phyloP scores from a whole-genome alignment of 192 early-diverging fungal genomes.

The Backusella circina region DNA sequence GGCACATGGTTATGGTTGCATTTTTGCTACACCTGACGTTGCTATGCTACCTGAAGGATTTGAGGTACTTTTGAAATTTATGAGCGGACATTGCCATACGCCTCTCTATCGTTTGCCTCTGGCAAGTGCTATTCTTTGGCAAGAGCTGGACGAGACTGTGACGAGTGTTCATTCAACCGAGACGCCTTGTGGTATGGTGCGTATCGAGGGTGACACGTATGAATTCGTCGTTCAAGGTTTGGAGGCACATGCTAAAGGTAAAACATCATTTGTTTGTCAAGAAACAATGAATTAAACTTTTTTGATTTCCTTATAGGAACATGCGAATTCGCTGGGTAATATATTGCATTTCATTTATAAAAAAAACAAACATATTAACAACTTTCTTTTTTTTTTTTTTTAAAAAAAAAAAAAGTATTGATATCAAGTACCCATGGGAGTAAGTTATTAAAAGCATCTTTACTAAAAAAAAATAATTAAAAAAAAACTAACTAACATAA shows the following conservation, averaged over 20 bases:
- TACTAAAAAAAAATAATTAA: neutral
- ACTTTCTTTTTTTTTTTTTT: neutral
- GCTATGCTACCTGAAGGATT: conserved; percentile 2
- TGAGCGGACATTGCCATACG: neutral
- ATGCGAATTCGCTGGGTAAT: conserved; percentile 12
- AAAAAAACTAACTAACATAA: neutral
- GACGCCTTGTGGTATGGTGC: conserved; percentile 8
- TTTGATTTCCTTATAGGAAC: neutral
- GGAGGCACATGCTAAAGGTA: neutral
- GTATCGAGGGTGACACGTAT: conserved; percentile 18
- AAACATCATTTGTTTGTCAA: neutral
- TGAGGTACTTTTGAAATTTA: neutral
- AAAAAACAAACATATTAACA: neutral
- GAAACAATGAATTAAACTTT: neutral
- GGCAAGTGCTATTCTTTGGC: conserved; percentile 16
- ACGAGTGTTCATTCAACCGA: neutral
- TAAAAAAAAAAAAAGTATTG: neutral
- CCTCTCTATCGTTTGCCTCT: conserved; percentile 10
- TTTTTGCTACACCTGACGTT: conserved; percentile 17
- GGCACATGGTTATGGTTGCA: conserved; percentile 21
- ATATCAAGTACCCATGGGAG: conserved; percentile 26
- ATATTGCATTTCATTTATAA: neutral
- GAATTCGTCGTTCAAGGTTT: conserved; percentile 10
- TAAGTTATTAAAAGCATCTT: neutral
- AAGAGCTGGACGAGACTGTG: conserved; percentile 12